These are phyloP conservation scores for Monilinia fructicola DNA, from an alignment of 2,329 filamentous ascomycete genomes.

Conservation along the genomic window DNA sequence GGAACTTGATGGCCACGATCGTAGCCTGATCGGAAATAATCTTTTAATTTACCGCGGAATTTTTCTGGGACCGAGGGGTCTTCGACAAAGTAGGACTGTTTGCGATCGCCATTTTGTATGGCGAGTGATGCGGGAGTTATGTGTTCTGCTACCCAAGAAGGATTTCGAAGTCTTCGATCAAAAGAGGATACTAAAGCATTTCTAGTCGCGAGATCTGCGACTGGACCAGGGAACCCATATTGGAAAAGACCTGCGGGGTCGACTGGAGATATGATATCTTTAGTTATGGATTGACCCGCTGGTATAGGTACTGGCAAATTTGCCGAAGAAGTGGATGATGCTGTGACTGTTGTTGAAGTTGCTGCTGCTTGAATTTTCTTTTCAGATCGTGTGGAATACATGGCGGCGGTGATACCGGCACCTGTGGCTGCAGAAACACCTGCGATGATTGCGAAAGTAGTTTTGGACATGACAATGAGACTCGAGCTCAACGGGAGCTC, in stretches of 20 bases:
- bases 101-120: conserved; percentile 74
- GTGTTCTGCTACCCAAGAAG: conserved; percentile 93
- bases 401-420: conserved; percentile 68
- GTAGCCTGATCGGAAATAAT: conserved; percentile 94
- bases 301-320: conserved; percentile 35
- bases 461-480: conserved; percentile 65
- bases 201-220: conserved; percentile 77
- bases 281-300: conserved; percentile 33
- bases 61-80: conserved; percentile 75
- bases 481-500: conserved; percentile 22
- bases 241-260: conserved; percentile 76
- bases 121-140: conserved; percentile 86
- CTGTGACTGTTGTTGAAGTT: conserved; percentile 33
- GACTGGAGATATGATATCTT: conserved; percentile 52
- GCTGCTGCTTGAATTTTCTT: conserved; percentile 44
- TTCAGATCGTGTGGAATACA: conserved; percentile 59
- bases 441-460: conserved; percentile 72
- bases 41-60: conserved; percentile 86
- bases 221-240: conserved; percentile 89
- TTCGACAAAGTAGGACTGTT: conserved; percentile 79
- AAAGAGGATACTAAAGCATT: conserved; percentile 80
- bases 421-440: conserved; percentile 74
- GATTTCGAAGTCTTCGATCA: conserved; percentile 88
- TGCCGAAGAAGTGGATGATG: conserved; percentile 35
- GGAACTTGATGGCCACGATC: conserved; percentile 97